Evolutionary conservation across 306 rosid genomes (phyloP).

Genomic region (Cucumis cinereus): DNA sequence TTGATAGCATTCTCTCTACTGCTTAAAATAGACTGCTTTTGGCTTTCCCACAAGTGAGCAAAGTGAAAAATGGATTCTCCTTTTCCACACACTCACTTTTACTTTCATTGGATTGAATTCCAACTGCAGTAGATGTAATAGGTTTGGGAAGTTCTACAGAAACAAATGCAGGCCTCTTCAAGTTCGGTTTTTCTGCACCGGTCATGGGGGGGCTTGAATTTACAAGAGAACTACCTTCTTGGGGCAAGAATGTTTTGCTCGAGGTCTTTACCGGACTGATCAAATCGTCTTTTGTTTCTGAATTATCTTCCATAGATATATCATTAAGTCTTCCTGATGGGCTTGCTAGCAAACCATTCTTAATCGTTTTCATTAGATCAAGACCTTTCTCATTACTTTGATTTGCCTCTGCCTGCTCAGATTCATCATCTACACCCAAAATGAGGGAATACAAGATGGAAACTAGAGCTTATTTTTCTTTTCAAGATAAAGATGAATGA

Average conservation of each 20-base stretch:
- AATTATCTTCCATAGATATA: background rate
- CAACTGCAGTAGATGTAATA: constrained; percentile 2
- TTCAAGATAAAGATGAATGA: background rate
- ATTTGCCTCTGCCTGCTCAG: constrained; percentile 8
- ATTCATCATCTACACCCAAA: constrained; percentile 27
- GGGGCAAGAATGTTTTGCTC: constrained; percentile 9
- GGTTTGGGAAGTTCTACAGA: constrained; percentile 31
- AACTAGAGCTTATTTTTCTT: background rate
- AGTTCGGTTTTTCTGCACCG: constrained; percentile 12
- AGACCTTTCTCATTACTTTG: constrained; percentile 6
- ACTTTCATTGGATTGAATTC: constrained; percentile 19
- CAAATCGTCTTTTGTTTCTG: constrained; percentile 14
- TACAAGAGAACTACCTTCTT: constrained; percentile 14
- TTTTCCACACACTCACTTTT: constrained; percentile 5
- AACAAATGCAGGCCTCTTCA: constrained; percentile 54
- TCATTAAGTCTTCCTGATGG: background rate
- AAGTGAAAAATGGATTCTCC: constrained; percentile 31
- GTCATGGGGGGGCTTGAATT: constrained; percentile 12
- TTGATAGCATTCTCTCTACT: background rate
- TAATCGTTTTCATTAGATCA: constrained; percentile 7
- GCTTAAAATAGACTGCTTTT: constrained; percentile 35
- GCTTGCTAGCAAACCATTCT: constrained; percentile 16
- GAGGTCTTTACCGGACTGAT: constrained; percentile 5
- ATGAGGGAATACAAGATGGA: background rate
- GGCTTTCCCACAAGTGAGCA: constrained; percentile 30